These are phyloP conservation scores for Neopestalotiopsis sp. DNA, from an alignment of 2,329 filamentous ascomycete genomes.

Conservation along the genomic window DNA sequence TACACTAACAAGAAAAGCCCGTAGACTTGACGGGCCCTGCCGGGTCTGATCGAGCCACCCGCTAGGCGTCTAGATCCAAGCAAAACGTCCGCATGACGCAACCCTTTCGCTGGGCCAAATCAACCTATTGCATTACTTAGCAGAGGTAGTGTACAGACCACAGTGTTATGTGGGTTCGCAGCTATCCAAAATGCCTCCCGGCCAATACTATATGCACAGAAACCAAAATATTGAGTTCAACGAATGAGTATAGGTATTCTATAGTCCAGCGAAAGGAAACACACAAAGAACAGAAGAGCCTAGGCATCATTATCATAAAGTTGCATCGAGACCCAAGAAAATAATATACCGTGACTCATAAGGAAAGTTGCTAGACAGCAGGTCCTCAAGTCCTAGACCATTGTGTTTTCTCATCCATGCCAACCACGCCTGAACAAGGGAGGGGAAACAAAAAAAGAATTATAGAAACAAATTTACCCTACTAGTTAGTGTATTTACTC, in stretches of 20 bases:
- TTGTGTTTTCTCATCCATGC: not conserved
- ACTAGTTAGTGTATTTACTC: constrained; percentile 30
- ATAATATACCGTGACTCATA: not conserved
- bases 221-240: too few species aligned
- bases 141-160: not conserved
- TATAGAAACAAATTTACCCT: not conserved
- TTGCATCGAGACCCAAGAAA: not conserved
- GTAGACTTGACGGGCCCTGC: not conserved
- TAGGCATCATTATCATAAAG: constrained; percentile 1
- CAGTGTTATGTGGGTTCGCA: too few species aligned
- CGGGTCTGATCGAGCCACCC: too few species aligned
- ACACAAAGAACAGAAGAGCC: too few species aligned
- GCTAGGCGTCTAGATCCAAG: too few species aligned
- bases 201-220: too few species aligned
- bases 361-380: not conserved
- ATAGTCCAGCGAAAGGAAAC: too few species aligned
- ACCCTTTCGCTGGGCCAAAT: not conserved
- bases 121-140: not conserved
- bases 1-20: too few species aligned
- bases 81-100: not conserved
- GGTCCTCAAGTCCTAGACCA: not conserved
- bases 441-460: not conserved
- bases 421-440: not conserved
- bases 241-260: too few species aligned
- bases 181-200: too few species aligned